Evolutionary conservation across 306 rosid species (phyloP), one percentile per base, ranked within the genome.

Genomic region (Medicago lupulina): DNA sequence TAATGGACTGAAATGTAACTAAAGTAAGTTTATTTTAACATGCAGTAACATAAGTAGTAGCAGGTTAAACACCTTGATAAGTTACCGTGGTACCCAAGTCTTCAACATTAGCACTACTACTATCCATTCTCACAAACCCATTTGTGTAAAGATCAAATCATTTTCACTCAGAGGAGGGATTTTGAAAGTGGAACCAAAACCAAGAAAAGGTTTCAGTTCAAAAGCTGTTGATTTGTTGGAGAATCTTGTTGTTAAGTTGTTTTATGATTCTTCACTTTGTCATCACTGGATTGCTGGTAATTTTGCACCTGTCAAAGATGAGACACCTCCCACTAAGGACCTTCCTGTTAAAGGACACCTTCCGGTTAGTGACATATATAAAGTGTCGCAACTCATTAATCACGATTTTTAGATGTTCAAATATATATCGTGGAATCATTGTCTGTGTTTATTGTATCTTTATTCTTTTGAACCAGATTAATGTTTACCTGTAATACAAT

Each of bases 211-310:
- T 3, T 51, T 92, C 9, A 39, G 80, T 18, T 88, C 95, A 6
- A 92, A 88, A 78, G 71, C 71, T 4, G 28, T 88, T 4, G 96
- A 94, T 76, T 79, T 78, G 70, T 43, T 94, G 14, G 98, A 95
- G 88, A 92, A 85, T 77, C 47, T 95, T 34, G 31, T 89, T 0
- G 97, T 95, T 15, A 92, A 86, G 93, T 74, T 83, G 4, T 79
- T 89, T 83, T 83, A 87, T 73, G 93, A 86, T 50, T 40, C 91
- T 73, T 83, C 97, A 13, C 83, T 65, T 50, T 90, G 93, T 23
- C 96, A 76, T 41, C 96, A 84, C 64, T 89, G 90, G 84, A 92
- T 95, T 70, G 5, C 86, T 31, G 93, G 93, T 19, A 95, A 95
- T 83, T 92, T 88, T 19, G 88, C 93, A 75, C 97, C 98, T 15